Base-by-base conservation (phyloP, 2,329 filamentous ascomycete genomes). In the Aphanoascus verrucosus region DNA sequence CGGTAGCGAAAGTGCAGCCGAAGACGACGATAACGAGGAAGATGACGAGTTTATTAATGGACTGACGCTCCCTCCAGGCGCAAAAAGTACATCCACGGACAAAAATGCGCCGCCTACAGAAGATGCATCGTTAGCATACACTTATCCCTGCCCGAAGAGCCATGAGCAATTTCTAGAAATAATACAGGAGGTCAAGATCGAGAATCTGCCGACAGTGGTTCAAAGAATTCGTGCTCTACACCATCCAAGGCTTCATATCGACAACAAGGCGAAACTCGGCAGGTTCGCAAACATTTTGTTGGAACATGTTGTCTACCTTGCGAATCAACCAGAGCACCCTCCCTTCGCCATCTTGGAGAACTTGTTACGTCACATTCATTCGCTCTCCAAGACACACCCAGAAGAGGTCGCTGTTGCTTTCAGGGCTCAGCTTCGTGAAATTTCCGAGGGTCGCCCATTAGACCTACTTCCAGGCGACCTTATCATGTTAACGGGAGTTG, bases 221-320 rank as follows among this genome's bases (percentile, higher is more conserved):
- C 90, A 95, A 68, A 82, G 91, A 56, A 93, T 98, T 62, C 83
- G 93, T 69, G 86, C 90, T 11, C 74, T 95, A n/a, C 86, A 97
- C 66, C 89, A 97, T 65, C 86, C 91, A 6, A 90, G 91, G 60
- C 78, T 98, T 32, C 82, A 85, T 57, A 81, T 80, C 59, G 82
- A 85, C 55, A 96, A 98, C 72, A 96, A 95, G 72, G 78, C 81
- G 58, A 89, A 87, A 64, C 80, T 97, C 12, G 75, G 75, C 67
- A 80, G 55, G 6, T 78, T 78, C 56, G 67, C 74, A 7, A 62
- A 63, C 49, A 65, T 76, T 23, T 66, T 78, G 5, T 69, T 77
- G 15, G 66, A 75, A 54, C 81, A 85, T 63, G 71, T 84, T n/a
- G 71, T 73, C 1, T 78, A 81, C 62, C 73, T 84, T 61, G 75